phyloP scores from a whole-genome alignment of 768 basidiomycete genomes.

The Xanthoconium purpureum region DNA sequence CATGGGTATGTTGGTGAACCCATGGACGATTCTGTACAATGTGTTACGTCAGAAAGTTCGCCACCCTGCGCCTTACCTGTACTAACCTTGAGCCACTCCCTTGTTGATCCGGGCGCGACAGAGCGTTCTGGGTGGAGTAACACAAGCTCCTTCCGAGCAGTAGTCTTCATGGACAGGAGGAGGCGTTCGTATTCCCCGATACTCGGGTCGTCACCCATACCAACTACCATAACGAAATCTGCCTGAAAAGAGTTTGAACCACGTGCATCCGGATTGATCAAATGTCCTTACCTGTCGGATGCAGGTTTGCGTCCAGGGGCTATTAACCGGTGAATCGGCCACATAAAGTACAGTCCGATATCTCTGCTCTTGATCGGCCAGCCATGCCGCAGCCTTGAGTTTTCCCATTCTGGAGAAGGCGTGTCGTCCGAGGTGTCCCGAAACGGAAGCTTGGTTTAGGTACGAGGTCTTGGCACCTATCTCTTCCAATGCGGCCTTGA shows the following conservation, averaged over 20 bases:
- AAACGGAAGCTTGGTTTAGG: conserved; percentile 91
- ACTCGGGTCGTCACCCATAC: conserved; percentile 87
- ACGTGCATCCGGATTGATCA: conserved; percentile 1
- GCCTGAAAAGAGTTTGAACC: conserved; percentile 46
- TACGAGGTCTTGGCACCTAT: conserved; percentile 93
- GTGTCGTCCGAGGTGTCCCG: conserved; percentile 88
- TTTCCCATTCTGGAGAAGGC: conserved; percentile 97
- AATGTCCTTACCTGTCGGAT: conserved; percentile 72
- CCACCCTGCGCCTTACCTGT: not conserved
- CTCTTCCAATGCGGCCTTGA: conserved; percentile 83
- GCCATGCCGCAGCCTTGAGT: conserved; percentile 87
- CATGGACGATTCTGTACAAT: conserved; percentile 78
- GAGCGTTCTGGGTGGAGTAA: conserved; percentile 89
- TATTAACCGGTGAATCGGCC: conserved; percentile 90
- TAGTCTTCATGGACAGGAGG: conserved; percentile 93
- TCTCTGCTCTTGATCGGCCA: conserved; percentile 93
- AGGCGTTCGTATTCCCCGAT: conserved; percentile 94
- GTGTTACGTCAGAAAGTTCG: not conserved
- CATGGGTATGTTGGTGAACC: conserved; percentile 94
- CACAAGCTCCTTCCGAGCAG: conserved; percentile 95
- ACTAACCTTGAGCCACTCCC: conserved; percentile 90
- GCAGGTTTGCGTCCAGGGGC: conserved; percentile 97
- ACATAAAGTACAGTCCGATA: conserved; percentile 94
- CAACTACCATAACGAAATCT: conserved; percentile 91
- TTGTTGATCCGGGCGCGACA: conserved; percentile 85